Conservation (phyloP, 1,284 basidiomycete genomes). For the Volvariella volvacea region DNA sequence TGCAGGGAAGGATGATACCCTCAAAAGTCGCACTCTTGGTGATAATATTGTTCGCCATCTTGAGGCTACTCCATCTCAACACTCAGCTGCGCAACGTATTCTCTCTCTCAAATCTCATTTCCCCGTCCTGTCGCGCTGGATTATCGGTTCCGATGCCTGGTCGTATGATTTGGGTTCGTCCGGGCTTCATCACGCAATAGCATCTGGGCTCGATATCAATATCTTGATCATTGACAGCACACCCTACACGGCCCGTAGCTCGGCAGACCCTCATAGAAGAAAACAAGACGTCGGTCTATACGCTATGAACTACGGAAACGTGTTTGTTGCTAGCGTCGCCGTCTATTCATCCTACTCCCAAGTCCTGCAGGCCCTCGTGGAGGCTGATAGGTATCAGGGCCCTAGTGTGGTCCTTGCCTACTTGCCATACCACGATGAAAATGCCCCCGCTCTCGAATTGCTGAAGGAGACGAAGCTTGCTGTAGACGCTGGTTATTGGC, state of each 20-base stretch:
- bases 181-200: constrained; percentile 90
- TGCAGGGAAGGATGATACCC: constrained; percentile 51
- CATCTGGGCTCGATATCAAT: constrained; percentile 89
- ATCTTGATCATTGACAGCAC: constrained; percentile 93
- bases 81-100: constrained; percentile 46
- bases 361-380: constrained; percentile 87
- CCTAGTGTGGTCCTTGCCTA: constrained; percentile 94
- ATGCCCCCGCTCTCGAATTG: constrained; percentile 78
- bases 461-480: constrained; percentile 97
- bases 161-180: constrained; percentile 96
- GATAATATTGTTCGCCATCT: constrained; percentile 53
- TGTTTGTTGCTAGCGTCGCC: constrained; percentile 93
- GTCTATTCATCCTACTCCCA: constrained; percentile 95
- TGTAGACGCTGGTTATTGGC: constrained; percentile 97
- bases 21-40: constrained; percentile 56
- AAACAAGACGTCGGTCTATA: constrained; percentile 96
- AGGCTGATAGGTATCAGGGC: constrained; percentile 88
- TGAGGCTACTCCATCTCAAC: constrained; percentile 34
- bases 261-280: constrained; percentile 63
- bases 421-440: constrained; percentile 80
- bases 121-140: constrained; percentile 78
- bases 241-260: constrained; percentile 76
- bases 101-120: constrained; percentile 60
- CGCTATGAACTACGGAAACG: constrained; percentile 97
- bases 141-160: constrained; percentile 97